Base-by-base conservation (phyloP, 1,284 basidiomycete genomes). In the Phylloporus sp. region DNA sequence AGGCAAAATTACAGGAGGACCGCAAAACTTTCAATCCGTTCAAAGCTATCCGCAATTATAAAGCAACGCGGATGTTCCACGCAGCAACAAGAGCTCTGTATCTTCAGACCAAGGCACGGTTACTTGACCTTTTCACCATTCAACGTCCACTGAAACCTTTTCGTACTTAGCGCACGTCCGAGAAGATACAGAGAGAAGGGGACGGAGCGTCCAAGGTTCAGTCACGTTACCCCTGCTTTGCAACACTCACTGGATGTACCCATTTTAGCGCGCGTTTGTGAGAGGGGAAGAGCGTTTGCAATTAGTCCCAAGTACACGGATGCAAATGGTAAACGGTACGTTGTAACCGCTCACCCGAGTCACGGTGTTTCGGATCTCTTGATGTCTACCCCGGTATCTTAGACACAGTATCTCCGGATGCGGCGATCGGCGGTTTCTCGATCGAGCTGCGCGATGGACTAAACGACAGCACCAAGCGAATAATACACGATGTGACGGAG, bases 11-110 rank as follows among this genome's bases (percentile, higher is more conserved):
- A 52, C 31, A 42, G 18, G 31, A 50, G 4, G 31, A 29, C 26
- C 58, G 26, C 39, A 68, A 49, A 39, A 65, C 52, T 22, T 6
- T 62, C 22, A 68, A 70, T 10, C 68, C 59, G 2, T n/a, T 70
- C 31, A 70, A 66, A 32, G 34, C 6, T 1, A 26, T 65, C 28
- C 24, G 0, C 6, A 62, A 66, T 32, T 58, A 58, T 40, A 53
- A 39, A 60, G 24, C 50, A 2, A 47, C 42, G 1, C 66, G 57
- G 15, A 4, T 60, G 12, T 70, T 70, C 11, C 66, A 58, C 24
- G 52, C 47, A 13, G 60, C 11, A 24, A 26, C 66, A 5, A 61
- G 6, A 34, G 8, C 22, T 10, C 1, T 70, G 26, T 68, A 10
- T 3, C 22, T 37, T 20, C 0, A 40, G 4, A 68, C 69, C 3